These are phyloP conservation scores for Ceratobasidium sp. DNA, from an alignment of 1,284 basidiomycete species.

Conservation along the genomic window DNA sequence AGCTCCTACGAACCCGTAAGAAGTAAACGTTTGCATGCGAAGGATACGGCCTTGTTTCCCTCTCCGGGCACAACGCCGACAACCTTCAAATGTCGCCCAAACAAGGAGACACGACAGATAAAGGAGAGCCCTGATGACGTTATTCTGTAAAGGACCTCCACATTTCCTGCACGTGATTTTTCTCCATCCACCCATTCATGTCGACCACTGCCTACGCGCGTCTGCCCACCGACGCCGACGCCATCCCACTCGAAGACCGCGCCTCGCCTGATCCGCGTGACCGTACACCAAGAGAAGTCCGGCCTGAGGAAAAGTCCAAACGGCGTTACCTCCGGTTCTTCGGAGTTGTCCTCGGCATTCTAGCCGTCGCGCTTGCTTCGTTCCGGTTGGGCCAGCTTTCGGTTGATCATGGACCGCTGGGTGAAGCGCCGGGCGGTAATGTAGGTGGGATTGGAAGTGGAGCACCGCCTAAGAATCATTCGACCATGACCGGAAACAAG, in stretches of 20 bases:
- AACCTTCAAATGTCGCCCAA: too few species aligned
- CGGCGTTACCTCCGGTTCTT: slow-evolving; percentile 7
- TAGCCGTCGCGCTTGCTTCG: slow-evolving; percentile 36
- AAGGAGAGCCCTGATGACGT: too few species aligned
- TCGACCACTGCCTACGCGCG: slow-evolving; percentile 29
- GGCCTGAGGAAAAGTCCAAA: not conserved
- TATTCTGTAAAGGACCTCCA: too few species aligned
- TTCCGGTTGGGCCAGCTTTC: slow-evolving; percentile 36
- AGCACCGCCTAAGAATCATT: slow-evolving; percentile 1
- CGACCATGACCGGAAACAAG: slow-evolving; percentile 22
- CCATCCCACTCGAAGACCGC: slow-evolving; percentile 15
- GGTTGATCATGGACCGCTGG: not conserved
- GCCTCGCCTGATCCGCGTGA: slow-evolving; percentile 19
- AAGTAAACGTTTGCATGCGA: too few species aligned
- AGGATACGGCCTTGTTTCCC: too few species aligned
- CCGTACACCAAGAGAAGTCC: not conserved
- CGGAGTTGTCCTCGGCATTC: not conserved
- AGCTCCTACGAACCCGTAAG: too few species aligned
- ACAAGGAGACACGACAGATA: too few species aligned
- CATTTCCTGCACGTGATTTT: not conserved
- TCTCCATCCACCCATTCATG: not conserved
- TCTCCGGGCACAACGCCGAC: too few species aligned
- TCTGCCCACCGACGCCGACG: slow-evolving; percentile 33
- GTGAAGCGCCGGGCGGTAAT: slow-evolving; percentile 18
- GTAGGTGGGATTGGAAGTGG: not conserved